These are phyloP conservation scores for Ogataea trehaloabstinens DNA, from an alignment of 805 yeast genomes.

Conservation along the genomic window DNA sequence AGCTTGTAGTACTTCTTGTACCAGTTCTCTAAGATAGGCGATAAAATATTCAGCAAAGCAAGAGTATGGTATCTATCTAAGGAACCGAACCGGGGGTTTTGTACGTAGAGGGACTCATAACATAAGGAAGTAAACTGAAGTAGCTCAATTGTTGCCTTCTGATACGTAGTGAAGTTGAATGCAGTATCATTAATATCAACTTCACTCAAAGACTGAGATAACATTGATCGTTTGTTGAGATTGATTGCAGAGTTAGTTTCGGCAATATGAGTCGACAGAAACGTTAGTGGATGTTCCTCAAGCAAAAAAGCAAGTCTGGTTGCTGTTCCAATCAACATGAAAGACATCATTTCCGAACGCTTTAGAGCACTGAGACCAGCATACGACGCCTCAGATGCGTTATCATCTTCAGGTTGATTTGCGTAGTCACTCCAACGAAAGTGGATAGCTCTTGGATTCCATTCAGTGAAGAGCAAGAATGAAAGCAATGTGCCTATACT, in stretches of 20 bases:
- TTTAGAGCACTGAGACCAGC: conserved; percentile 85
- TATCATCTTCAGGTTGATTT: conserved; percentile 49
- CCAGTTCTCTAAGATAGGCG: conserved; percentile 82
- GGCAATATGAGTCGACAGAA: conserved; percentile 79
- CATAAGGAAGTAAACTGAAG: conserved; percentile 77
- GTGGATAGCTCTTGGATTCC: conserved; percentile 95
- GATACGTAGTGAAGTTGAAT: conserved; percentile 56
- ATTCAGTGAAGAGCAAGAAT: conserved; percentile 81
- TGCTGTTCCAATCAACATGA: conserved; percentile 90
- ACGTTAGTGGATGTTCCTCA: conserved; percentile 68
- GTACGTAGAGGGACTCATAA: conserved; percentile 77
- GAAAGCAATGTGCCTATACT: conserved; percentile 86
- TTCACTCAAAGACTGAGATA: conserved; percentile 69
- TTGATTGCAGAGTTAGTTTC: conserved; percentile 84
- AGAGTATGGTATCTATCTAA: conserved; percentile 63
- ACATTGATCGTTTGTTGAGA: conserved; percentile 73
- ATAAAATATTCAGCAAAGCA: conserved; percentile 65
- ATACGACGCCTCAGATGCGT: conserved; percentile 40
- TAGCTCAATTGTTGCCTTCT: conserved; percentile 77
- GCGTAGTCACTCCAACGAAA: conserved; percentile 87
- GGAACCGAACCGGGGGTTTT: conserved; percentile 51
- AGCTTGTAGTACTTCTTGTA: conserved; percentile 56
- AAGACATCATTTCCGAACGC: conserved; percentile 84
- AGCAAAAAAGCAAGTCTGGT: conserved; percentile 81
- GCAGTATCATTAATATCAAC: conserved; percentile 43